phyloP scores from a whole-genome alignment of 2,329 filamentous ascomycete genomes.

The Rhynchosporium graminicola region DNA sequence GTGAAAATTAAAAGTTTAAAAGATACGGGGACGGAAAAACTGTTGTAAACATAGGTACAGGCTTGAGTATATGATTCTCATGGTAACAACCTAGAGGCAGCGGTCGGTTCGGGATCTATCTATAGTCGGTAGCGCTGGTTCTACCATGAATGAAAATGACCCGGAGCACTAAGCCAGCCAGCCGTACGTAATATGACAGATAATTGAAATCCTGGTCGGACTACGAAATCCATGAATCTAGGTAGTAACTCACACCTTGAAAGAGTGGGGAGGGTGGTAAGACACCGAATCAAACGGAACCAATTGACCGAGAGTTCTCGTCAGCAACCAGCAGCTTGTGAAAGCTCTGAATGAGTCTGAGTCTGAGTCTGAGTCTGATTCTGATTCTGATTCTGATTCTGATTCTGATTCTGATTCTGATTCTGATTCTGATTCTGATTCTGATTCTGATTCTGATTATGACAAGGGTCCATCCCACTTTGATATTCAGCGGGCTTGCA shows the following conservation, averaged over 20 bases:
- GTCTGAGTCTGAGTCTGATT: background rate
- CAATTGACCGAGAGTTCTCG: conserved; percentile 3
- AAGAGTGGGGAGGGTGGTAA: background rate
- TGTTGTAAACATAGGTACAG: no score
- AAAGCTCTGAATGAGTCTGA: background rate
- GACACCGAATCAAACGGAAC: background rate
- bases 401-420: background rate
- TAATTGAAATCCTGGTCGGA: no score
- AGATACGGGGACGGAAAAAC: background rate
- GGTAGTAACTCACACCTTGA: background rate
- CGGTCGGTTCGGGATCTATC: background rate
- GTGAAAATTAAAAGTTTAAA: background rate
- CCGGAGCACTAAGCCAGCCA: background rate
- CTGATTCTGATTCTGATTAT: conserved; percentile 1
- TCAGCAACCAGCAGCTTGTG: background rate
- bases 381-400: no score
- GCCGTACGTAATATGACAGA: background rate
- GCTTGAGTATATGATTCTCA: no score
- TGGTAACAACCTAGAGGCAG: background rate
- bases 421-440: background rate
- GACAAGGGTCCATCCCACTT: conserved; percentile 19
- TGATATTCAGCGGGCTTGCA: conserved; percentile 12
- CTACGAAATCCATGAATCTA: background rate
- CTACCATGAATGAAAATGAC: background rate
- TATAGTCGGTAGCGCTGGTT: no score